Evolutionary conservation across 345 rosid genomes (phyloP), one percentile per base, ranked within the genome.

Genomic region (Salix koriyanagi): DNA sequence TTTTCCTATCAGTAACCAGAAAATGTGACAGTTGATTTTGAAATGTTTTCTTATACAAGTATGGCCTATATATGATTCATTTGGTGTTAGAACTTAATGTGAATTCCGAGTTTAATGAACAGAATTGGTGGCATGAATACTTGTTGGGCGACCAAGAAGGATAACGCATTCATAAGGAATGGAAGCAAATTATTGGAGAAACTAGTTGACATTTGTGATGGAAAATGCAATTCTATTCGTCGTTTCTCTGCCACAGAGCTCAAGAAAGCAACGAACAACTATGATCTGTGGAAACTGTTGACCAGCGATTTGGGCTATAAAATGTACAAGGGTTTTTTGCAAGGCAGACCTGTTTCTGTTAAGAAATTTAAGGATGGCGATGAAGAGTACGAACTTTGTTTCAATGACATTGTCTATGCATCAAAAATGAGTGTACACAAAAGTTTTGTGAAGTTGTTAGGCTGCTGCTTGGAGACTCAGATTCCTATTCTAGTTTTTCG

Each of bases 381-480:
- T 8, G 26, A 4, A 30, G 5, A 26, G 28, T 32, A 4, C 7
- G 7, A 2, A 1, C 1, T 7, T 2, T 44, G 26, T 7, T 44
- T 30, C 39, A 78, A 69, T 50, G 75, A 78, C 12, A 78, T 75
- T 56, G 70, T 69, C 2, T n/a, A 48, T 16, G 60, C 77, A 4
- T 61, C 78, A 30, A 39, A 39, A 44, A 75, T 80, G 82, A 71
- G 75, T 64, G 21, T 2, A 3, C 82, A 78, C 58, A 75, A 36
- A 36, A 75, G 75, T 69, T 70, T 72, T 56, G 41, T 80, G 5
- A 75, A 77, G 75, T 50, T 83, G n/a, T 16, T 83, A n/a, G 84
- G 84, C 32, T 80, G 84, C 68, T 77, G 82, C 80, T 30, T 83
- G 66, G 82, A 80, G 42, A 73, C 75, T 34, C 13, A 54, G 14